phyloP scores from a whole-genome alignment of 2,329 filamentous ascomycete species.

The Colletotrichum falcatum region DNA sequence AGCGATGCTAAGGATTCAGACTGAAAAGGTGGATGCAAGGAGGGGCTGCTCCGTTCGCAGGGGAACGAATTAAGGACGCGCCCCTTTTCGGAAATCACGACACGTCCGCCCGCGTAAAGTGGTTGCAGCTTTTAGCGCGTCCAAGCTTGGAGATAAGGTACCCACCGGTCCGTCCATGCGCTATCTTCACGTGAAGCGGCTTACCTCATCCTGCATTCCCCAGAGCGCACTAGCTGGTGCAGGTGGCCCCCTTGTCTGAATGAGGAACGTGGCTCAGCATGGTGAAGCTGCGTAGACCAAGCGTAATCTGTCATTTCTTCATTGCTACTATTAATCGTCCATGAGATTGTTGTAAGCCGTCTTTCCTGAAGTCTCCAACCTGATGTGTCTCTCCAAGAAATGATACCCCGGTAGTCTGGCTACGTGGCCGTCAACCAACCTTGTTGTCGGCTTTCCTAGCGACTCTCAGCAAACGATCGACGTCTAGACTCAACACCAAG shows the following conservation, averaged over 20 bases:
- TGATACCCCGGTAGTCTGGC: conserved; percentile 62
- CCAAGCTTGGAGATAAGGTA: neutral
- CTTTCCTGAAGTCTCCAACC: conserved; percentile 12
- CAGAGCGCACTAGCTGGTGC: conserved; percentile 10
- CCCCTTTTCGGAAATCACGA: conserved; percentile 16
- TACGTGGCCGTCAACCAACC: conserved; percentile 52
- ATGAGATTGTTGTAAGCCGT: conserved; percentile 19
- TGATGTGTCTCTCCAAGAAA: conserved; percentile 50
- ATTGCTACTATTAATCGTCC: conserved; percentile 5
- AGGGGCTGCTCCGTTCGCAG: conserved; percentile 33
- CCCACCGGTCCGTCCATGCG: neutral
- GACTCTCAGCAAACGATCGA: conserved; percentile 33
- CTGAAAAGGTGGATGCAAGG: conserved; percentile 38
- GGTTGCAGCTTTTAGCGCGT: conserved; percentile 30
- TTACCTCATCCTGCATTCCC: conserved; percentile 22
- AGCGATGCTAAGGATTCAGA: conserved; percentile 34
- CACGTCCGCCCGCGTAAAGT: conserved; percentile 37
- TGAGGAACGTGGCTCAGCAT: conserved; percentile 35
- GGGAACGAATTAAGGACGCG: conserved; percentile 33
- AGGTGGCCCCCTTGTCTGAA: conserved; percentile 18
- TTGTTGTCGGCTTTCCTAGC: conserved; percentile 49
- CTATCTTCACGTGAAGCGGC: conserved; percentile 32
- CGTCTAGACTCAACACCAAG: conserved; percentile 18
- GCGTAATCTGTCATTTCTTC: conserved; percentile 22
- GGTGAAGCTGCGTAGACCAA: conserved; percentile 28